Base-by-base conservation (phyloP, 2,329 filamentous ascomycete genomes). In the Bipolaris bicolor region DNA sequence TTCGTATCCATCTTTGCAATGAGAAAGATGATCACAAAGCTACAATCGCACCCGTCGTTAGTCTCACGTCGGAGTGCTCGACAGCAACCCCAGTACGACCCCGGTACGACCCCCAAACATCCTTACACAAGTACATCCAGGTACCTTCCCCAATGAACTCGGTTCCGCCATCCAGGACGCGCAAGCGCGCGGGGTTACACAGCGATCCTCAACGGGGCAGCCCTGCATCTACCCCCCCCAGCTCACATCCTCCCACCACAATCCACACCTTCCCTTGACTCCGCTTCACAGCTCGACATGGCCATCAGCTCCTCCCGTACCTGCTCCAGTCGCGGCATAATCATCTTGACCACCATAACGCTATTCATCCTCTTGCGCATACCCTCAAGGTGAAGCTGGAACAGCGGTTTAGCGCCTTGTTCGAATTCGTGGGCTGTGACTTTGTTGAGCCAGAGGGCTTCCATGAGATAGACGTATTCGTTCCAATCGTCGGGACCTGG, bases 401-500 rank as follows among this genome's bases (percentile, higher is more conserved):
- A 65, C 3, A 65, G 54, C 0, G 43, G 39, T n/a, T 46, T 50
- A n/a, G 56, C 51, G 3, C 36, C 15, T 0, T 26, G 39, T 4
- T 48, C 46, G 5, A 59, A 58, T 7, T 65, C 55, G 5, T 44
- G 22, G 2, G 46, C 56, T 0, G 45, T 52, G 2, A 62, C 55
- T 13, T 64, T 39, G 0, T 50, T 26, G 1, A 52, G 20, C 41
- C 48, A 56, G 3, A 49, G 44, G 34, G 51, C 55, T 53, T 66
- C 62, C 41, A 60, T 33, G 10, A 62, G 29, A 0, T 40, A 41
- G 1, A 66, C 4, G 16, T 66, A 66, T 34, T 65, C 59, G 6
- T 47, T 58, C 64, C 65, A 68, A 31, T 60, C 53, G 6, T 62
- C 53, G 11, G 49, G 16, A 6, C 53, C 53, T 56, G 9, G 13